phyloP scores from a whole-genome alignment of 148 eudicot species.

The Fagopyrum tataricum region DNA sequence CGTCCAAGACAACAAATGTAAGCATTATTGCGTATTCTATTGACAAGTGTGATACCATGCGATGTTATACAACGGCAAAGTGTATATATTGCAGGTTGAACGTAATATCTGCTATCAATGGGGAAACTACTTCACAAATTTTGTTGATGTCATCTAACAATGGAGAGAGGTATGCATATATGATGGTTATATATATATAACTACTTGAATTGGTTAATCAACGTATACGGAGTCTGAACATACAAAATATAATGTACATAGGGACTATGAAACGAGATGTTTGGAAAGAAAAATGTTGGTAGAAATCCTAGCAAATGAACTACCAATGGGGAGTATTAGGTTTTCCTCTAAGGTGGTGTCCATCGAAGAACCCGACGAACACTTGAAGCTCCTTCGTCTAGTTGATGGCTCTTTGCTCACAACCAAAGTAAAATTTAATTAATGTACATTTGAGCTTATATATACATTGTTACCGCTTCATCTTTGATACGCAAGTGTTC shows the following conservation, averaged over 20 bases:
- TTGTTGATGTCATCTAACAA: background rate
- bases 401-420: conserved; percentile 42
- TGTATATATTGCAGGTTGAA: background rate
- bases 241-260: background rate
- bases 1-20: background rate
- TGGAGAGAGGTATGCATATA: background rate
- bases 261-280: conserved; percentile 21
- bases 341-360: background rate
- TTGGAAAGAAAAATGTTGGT: conserved; percentile 33
- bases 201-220: background rate
- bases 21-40: background rate
- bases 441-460: background rate
- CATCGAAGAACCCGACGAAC: conserved; percentile 28
- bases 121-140: background rate
- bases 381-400: conserved; percentile 36
- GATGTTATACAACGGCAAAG: background rate
- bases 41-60: too few relatives aligned
- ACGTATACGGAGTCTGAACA: background rate
- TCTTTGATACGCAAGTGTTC: background rate
- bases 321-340: conserved; percentile 32
- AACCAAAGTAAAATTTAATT: conserved; percentile 18
- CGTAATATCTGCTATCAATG: background rate
- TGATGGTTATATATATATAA: too few relatives aligned
- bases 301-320: conserved; percentile 41
- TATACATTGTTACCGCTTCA: background rate